Percentiles rank a stretch among this genome's conserved stretches.
These are phyloP conservation scores for Phaeosphaeria sp. DNA, from an alignment of 2,329 filamentous ascomycete genomes.

Conservation along the genomic window DNA sequence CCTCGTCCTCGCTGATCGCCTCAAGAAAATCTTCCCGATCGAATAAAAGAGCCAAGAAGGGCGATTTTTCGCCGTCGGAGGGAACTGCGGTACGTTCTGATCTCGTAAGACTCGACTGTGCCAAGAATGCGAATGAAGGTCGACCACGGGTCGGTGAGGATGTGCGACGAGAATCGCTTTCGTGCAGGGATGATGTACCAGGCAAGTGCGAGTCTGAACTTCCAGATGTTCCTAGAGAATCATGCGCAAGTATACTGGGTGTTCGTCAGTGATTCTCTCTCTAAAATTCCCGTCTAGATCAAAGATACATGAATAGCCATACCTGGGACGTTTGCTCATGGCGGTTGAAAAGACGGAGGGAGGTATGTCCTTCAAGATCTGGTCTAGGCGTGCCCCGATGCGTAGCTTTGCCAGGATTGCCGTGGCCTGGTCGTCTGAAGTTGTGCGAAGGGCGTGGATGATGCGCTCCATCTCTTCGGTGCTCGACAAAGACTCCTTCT, in stretches of 20 bases:
- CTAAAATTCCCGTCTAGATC: constrained; percentile 16
- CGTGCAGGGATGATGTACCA: not conserved
- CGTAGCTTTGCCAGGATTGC: constrained; percentile 25
- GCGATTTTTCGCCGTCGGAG: not conserved
- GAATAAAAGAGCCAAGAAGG: constrained; percentile 24
- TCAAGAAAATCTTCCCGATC: constrained; percentile 29
- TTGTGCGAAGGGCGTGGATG: constrained; percentile 22
- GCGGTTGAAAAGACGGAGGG: constrained; percentile 9
- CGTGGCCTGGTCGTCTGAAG: constrained; percentile 27
- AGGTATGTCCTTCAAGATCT: constrained; percentile 26
- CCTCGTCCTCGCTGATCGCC: constrained; percentile 14
- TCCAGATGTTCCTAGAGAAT: constrained; percentile 11
- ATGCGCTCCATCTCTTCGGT: constrained; percentile 31
- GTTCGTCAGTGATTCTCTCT: not conserved
- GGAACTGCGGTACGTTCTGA: constrained; percentile 13
- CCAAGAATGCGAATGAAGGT: not conserved
- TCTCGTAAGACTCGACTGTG: constrained; percentile 3
- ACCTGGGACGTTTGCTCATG: constrained; percentile 23
- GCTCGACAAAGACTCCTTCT: constrained; percentile 24
- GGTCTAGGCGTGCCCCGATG: constrained; percentile 26
- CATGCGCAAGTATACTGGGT: constrained; percentile 25
- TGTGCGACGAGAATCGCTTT: not conserved
- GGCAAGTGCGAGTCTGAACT: not conserved
- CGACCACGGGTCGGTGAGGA: not conserved
- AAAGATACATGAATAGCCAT: constrained; percentile 10